A percentile compares a stretch with the other conserved stretches of the same genome.
phyloP scores from a whole-genome alignment of 371 early-diverging fungal species.

The Rhizopus arrhizus region DNA sequence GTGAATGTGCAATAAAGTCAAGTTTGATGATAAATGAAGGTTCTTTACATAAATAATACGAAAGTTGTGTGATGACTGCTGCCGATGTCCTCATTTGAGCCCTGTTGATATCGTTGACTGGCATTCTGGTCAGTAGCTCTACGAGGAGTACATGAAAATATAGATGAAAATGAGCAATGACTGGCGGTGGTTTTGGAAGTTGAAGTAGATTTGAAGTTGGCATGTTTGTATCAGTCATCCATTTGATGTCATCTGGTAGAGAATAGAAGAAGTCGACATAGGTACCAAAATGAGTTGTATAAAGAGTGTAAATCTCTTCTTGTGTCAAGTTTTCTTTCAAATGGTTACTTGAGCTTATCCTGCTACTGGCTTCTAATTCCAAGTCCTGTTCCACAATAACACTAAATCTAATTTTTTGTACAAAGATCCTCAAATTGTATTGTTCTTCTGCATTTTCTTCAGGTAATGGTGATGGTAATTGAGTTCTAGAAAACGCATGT shows the following conservation, averaged over 20 bases:
- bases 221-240: constrained; percentile 29
- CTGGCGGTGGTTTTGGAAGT: constrained; percentile 27
- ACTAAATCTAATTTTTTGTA: constrained; percentile 5
- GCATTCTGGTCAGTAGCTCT: constrained; percentile 19
- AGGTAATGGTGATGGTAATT: constrained; percentile 12
- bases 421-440: background rate
- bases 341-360: constrained; percentile 6
- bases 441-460: constrained; percentile 22
- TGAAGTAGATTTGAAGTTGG: constrained; percentile 30
- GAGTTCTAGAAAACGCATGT: constrained; percentile 15
- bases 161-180: constrained; percentile 30
- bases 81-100: constrained; percentile 33
- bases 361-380: background rate
- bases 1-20: constrained; percentile 32
- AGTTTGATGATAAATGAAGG: constrained; percentile 35
- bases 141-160: constrained; percentile 25
- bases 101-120: constrained; percentile 21
- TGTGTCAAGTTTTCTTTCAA: background rate
- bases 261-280: constrained; percentile 3
- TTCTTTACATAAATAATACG: constrained; percentile 27
- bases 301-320: background rate
- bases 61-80: constrained; percentile 40
- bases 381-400: constrained; percentile 13
- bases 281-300: background rate
- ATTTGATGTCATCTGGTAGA: constrained; percentile 30